phyloP scores from a whole-genome alignment of 2,329 filamentous ascomycete genomes.

The Penicillium sp. region DNA sequence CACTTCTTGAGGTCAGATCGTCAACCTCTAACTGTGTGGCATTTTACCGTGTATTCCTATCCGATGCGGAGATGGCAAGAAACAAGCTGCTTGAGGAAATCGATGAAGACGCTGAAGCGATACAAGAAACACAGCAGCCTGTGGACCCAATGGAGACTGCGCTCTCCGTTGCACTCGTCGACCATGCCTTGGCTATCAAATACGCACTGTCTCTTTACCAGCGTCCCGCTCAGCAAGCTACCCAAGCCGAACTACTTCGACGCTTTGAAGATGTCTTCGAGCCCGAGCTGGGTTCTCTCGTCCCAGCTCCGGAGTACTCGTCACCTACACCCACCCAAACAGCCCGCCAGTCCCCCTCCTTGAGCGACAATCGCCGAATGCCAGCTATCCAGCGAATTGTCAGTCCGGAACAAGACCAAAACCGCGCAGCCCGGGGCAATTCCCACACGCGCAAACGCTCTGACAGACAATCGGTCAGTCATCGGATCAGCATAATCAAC shows the following conservation, averaged over 20 bases:
- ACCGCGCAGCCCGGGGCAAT: conserved; percentile 33
- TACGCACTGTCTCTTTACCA: conserved; percentile 71
- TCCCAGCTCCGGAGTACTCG: conserved; percentile 39
- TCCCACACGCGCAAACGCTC: conserved; percentile 35
- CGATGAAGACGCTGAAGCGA: conserved; percentile 49
- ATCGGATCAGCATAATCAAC: conserved; percentile 46
- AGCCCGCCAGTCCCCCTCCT: conserved; percentile 39
- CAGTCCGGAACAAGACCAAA: conserved; percentile 40
- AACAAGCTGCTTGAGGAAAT: conserved; percentile 45
- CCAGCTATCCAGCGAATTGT: conserved; percentile 29
- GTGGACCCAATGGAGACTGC: conserved; percentile 67
- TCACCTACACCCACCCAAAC: conserved; percentile 44
- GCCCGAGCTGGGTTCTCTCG: conserved; percentile 64
- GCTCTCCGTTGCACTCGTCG: conserved; percentile 79
- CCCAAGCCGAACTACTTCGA: conserved; percentile 39
- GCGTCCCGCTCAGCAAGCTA: conserved; percentile 55
- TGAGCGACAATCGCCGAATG: conserved; percentile 27
- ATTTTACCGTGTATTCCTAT: conserved; percentile 73
- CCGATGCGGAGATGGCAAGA: conserved; percentile 45
- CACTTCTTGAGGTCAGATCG: conserved; percentile 74
- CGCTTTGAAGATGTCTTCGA: conserved; percentile 51
- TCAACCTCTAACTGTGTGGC: conserved; percentile 74
- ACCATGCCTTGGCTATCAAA: conserved; percentile 86
- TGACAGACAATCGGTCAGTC: conserved; percentile 40
- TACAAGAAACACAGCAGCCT: conserved; percentile 51